phyloP scores from a whole-genome alignment of 805 yeast genomes.

The Millerozyma miso region DNA sequence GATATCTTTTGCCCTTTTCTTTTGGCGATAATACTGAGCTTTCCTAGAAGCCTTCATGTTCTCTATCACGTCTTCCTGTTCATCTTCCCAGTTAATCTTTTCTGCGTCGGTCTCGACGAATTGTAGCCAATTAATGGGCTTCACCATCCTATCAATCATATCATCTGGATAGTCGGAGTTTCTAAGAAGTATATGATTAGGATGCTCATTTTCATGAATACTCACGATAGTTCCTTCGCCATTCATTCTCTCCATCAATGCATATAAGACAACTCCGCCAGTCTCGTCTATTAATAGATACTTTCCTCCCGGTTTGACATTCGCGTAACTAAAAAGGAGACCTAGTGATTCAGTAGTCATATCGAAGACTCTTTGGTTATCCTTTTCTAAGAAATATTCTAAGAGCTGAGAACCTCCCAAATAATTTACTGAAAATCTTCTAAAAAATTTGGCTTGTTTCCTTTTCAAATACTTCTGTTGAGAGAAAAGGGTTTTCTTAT shows the following conservation, averaged over 20 bases:
- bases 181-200: conserved; percentile 68
- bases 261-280: conserved; percentile 84
- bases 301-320: conserved; percentile 84
- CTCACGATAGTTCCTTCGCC: conserved; percentile 68
- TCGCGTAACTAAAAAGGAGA: conserved; percentile 68
- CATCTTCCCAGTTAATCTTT: conserved; percentile 42
- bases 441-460: conserved; percentile 85
- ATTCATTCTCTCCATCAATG: conserved; percentile 86
- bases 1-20: conserved; percentile 51
- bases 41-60: conserved; percentile 56
- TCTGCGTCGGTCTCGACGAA: conserved; percentile 72
- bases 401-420: conserved; percentile 67
- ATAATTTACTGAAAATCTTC: conserved; percentile 79
- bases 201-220: conserved; percentile 90
- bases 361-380: conserved; percentile 66
- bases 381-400: conserved; percentile 74
- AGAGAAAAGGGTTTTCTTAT: conserved; percentile 81
- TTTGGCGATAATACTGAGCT: conserved; percentile 63
- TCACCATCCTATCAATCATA: conserved; percentile 50
- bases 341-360: conserved; percentile 84
- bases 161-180: conserved; percentile 61
- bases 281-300: conserved; percentile 89
- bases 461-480: conserved; percentile 90
- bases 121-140: conserved; percentile 73
- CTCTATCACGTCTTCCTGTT: conserved; percentile 48